Percentiles rank a stretch among this genome's conserved stretches.
These are phyloP conservation scores for Perilla frutescens DNA, from an alignment of 257 asterid genomes.

Conservation along the genomic window DNA sequence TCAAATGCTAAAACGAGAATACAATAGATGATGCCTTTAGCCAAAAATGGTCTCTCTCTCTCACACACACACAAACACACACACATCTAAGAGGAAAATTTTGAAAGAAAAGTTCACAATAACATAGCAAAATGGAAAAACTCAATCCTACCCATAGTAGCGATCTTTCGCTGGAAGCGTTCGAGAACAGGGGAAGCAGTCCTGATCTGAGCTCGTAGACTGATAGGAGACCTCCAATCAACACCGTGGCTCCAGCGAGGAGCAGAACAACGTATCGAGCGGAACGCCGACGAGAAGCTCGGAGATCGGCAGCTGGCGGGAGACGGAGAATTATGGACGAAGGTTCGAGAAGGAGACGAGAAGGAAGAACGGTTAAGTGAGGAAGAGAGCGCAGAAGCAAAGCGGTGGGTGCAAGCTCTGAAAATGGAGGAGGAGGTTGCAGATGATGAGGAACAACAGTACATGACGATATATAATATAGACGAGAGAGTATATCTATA, in stretches of 20 bases:
- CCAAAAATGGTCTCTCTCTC: not conserved
- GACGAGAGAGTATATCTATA: not conserved
- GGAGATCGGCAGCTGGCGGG: constrained; percentile 36
- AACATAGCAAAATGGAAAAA: not conserved
- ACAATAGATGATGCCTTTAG: not conserved
- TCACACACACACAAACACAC: not conserved
- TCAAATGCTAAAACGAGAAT: not conserved
- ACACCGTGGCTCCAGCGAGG: constrained; percentile 59
- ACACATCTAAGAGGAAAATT: not conserved
- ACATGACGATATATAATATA: constrained; percentile 38
- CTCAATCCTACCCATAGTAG: constrained; percentile 65
- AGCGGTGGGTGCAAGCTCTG: constrained; percentile 51
- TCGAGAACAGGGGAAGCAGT: constrained; percentile 52
- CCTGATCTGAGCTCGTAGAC: constrained; percentile 63
- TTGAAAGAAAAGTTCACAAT: not conserved
- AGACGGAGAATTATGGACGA: constrained; percentile 10
- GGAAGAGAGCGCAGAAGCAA: constrained; percentile 45
- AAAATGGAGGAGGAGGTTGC: constrained; percentile 33
- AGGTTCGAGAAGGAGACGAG: not conserved
- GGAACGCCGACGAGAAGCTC: not conserved
- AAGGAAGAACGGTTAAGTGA: constrained; percentile 14
- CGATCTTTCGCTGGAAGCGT: constrained; percentile 55
- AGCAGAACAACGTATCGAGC: constrained; percentile 42
- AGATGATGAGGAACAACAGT: constrained; percentile 37
- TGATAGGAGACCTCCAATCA: constrained; percentile 50